Conservation (phyloP, 2,329 filamentous ascomycete genomes). For the Cladophialophora psammophila region DNA sequence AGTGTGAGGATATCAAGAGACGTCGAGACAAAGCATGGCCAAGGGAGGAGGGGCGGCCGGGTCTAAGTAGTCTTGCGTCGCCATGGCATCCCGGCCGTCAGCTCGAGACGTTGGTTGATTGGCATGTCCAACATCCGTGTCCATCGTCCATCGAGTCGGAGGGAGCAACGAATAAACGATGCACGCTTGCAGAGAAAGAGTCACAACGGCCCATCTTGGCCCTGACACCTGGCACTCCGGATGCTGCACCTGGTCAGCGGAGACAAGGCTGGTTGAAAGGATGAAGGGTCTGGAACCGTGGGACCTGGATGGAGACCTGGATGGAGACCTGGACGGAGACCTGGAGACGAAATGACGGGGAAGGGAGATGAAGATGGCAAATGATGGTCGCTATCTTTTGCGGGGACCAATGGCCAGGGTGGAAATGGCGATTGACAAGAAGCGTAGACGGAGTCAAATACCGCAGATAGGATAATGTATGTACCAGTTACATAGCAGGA, state of each 20-base stretch:
- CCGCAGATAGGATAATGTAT: too few relatives aligned
- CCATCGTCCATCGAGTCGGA: background rate
- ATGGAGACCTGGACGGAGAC: background rate
- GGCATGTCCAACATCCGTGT: background rate
- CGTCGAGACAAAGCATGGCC: background rate
- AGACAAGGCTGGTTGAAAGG: background rate
- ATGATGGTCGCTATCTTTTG: background rate
- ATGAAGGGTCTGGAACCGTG: background rate
- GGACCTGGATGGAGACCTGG: background rate
- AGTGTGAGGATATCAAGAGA: background rate
- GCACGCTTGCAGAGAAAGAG: background rate
- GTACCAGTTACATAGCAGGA: too few relatives aligned
- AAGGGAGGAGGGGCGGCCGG: background rate
- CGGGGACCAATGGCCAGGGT: background rate
- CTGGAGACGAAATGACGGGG: constrained; percentile 11
- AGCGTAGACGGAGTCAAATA: too few relatives aligned
- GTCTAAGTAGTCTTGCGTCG: constrained; percentile 12
- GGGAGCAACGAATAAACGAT: constrained; percentile 1
- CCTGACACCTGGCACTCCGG: constrained; percentile 6
- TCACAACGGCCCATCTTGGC: background rate
- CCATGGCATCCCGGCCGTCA: constrained; percentile 10
- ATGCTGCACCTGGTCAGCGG: constrained; percentile 19
- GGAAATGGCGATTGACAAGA: too few relatives aligned
- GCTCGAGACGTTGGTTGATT: background rate
- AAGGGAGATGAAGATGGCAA: background rate